Conservation (phyloP, 345 rosid species). For the Eucalyptus decipiens region DNA sequence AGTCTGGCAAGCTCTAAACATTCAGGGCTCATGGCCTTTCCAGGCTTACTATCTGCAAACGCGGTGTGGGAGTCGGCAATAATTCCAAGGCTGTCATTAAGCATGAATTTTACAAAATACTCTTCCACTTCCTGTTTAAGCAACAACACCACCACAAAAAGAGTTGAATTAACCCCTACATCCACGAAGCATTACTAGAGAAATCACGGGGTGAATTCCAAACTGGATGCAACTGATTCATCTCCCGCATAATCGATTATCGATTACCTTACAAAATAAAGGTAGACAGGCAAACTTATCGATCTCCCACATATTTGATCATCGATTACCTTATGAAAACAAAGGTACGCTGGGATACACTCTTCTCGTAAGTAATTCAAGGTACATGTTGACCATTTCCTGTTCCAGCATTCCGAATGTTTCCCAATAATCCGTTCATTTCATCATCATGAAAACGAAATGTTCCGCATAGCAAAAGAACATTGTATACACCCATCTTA, state of each 20-base stretch:
- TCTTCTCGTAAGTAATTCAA: background rate
- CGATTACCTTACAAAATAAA: background rate
- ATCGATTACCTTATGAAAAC: background rate
- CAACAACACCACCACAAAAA: background rate
- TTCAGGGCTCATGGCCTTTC: conserved; percentile 20
- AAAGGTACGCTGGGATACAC: background rate
- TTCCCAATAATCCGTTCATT: background rate
- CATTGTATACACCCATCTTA: background rate
- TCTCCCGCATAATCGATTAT: background rate
- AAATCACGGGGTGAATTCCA: background rate
- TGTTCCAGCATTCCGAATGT: background rate
- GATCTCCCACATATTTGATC: background rate
- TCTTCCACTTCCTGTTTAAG: conserved; percentile 33
- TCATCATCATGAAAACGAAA: background rate
- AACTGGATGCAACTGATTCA: background rate
- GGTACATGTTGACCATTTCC: background rate
- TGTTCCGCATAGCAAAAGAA: background rate
- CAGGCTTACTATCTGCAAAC: conserved; percentile 25
- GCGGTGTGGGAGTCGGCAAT: conserved; percentile 44
- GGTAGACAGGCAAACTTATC: background rate
- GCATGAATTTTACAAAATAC: conserved; percentile 37
- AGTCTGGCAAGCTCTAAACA: conserved; percentile 30
- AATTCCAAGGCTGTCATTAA: conserved; percentile 45
- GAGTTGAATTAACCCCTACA: background rate
- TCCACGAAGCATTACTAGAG: background rate